Evolutionary conservation across 192 early-diverging fungal species (phyloP).

Genomic region (Backusella psychrophila): DNA sequence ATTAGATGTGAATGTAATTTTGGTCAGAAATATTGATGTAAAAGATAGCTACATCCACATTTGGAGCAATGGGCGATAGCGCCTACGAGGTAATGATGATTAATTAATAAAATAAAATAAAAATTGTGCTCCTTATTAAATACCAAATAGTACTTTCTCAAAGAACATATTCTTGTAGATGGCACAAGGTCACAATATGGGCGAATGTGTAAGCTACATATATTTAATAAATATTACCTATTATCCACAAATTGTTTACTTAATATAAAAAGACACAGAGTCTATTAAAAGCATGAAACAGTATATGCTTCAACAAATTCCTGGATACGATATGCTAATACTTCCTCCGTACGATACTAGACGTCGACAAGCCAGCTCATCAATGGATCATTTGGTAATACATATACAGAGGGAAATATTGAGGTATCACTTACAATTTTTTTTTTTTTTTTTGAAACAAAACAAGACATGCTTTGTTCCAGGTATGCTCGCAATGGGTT

Average conservation of each 20-base stretch:
- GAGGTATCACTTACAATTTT: not conserved
- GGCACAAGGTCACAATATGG: constrained; percentile 30
- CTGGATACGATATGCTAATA: constrained; percentile 23
- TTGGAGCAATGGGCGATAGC: constrained; percentile 55
- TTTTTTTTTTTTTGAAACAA: not conserved
- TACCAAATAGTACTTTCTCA: constrained; percentile 51
- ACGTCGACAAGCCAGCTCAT: not conserved
- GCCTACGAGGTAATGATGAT: constrained; percentile 50
- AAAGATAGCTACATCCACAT: constrained; percentile 13
- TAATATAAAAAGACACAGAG: constrained; percentile 25
- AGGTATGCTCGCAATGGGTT: constrained; percentile 54
- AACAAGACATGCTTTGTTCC: constrained; percentile 50
- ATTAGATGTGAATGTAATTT: not conserved
- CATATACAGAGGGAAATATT: not conserved
- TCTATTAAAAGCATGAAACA: constrained; percentile 33
- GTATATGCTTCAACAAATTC: constrained; percentile 24
- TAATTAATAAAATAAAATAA: not conserved
- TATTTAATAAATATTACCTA: not conserved
- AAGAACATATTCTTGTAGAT: constrained; percentile 50
- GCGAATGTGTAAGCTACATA: constrained; percentile 37
- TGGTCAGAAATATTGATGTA: no score
- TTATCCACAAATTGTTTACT: not conserved
- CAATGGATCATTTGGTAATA: constrained; percentile 37
- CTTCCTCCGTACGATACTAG: constrained; percentile 22
- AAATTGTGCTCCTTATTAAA: not conserved